Percentiles rank a stretch among this genome's conserved stretches.
These are phyloP conservation scores for Talaromyces stipitatus DNA, from an alignment of 495 filamentous ascomycete species.

Conservation along the genomic window DNA sequence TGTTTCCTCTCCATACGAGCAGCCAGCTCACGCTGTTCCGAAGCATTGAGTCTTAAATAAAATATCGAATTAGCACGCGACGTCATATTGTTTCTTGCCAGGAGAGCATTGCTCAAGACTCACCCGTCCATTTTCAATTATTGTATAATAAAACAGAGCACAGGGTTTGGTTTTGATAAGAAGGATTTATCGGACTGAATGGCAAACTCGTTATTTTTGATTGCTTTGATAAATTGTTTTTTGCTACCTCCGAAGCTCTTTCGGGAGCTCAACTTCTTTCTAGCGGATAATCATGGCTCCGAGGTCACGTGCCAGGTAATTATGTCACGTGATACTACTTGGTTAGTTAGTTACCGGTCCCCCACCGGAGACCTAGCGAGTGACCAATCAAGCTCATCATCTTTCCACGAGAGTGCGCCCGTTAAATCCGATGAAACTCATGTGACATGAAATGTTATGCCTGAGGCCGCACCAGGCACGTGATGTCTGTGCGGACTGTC, in stretches of 20 bases:
- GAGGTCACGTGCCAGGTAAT: slow-evolving; percentile 11
- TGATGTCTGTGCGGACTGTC: neutral
- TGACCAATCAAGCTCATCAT: no score
- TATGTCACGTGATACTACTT: no score
- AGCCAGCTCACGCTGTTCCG: slow-evolving; percentile 88
- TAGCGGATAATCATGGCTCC: neutral
- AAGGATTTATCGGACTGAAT: neutral
- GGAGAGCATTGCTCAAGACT: slow-evolving; percentile 8
- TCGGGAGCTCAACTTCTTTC: slow-evolving; percentile 1
- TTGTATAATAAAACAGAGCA: neutral
- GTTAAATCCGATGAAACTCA: no score
- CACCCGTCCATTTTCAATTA: slow-evolving; percentile 34
- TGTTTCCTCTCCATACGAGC: slow-evolving; percentile 90
- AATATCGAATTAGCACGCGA: slow-evolving; percentile 3
- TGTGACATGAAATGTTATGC: neutral
- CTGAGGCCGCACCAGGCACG: neutral
- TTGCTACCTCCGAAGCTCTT: neutral
- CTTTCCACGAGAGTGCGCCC: no score
- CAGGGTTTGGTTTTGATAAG: neutral
- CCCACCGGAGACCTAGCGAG: no score
- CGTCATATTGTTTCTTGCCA: neutral
- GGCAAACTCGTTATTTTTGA: neutral
- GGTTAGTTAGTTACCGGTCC: no score
- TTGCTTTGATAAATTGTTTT: neutral
- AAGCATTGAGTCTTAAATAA: slow-evolving; percentile 50